Conservation (phyloP, 2,329 filamentous ascomycete genomes). For the Hymenoscyphus linearis region DNA sequence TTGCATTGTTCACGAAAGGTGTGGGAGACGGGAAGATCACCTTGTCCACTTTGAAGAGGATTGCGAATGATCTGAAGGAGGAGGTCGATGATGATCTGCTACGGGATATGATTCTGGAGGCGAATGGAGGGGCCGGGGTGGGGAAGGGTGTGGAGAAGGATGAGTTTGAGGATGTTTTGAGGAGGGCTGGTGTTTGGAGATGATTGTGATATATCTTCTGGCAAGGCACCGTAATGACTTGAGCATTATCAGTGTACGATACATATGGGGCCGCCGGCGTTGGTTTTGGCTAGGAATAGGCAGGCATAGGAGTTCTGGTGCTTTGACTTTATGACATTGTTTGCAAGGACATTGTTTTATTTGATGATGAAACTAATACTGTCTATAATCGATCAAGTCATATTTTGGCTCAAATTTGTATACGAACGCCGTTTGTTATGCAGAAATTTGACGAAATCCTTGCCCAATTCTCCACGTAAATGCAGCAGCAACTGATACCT, state of each 20-base stretch:
- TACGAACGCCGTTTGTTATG: slow-evolving; percentile 12
- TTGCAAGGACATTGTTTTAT: neutral
- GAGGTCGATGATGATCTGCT: slow-evolving; percentile 78
- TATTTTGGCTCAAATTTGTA: neutral
- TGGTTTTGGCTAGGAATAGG: neutral
- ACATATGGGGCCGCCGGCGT: neutral
- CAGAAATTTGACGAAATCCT: slow-evolving; percentile 10
- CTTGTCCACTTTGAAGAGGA: slow-evolving; percentile 67
- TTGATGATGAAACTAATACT: neutral
- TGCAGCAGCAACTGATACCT: slow-evolving; percentile 6
- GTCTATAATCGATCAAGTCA: neutral
- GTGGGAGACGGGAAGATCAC: slow-evolving; percentile 61
- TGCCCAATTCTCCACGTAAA: slow-evolving; percentile 7
- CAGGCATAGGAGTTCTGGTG: neutral
- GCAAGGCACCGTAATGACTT: neutral
- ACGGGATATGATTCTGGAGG: slow-evolving; percentile 91
- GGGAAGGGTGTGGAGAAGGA: slow-evolving; percentile 66
- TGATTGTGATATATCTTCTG: slow-evolving; percentile 9
- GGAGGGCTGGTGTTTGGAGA: slow-evolving; percentile 30
- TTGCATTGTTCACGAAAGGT: slow-evolving; percentile 67
- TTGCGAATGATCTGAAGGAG: slow-evolving; percentile 78
- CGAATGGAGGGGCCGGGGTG: slow-evolving; percentile 73
- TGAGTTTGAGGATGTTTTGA: slow-evolving; percentile 43
- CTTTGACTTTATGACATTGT: neutral
- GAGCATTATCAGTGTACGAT: neutral